Evolutionary conservation across 192 early-diverging fungal genomes (phyloP).

Genomic region (Spinellus fusiger): DNA sequence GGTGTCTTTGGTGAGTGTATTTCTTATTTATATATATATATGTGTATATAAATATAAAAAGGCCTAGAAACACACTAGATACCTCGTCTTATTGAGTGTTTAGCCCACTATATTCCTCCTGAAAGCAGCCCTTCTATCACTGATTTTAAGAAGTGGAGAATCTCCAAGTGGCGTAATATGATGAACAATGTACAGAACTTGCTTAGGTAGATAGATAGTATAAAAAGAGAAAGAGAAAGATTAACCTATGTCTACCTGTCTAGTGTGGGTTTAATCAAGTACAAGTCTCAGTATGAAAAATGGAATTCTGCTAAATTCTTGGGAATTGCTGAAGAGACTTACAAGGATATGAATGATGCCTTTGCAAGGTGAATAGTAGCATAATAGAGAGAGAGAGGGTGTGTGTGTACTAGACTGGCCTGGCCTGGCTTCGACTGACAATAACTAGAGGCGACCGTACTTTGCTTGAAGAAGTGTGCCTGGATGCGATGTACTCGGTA

Average conservation of each 20-base stretch:
- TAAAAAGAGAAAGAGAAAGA: not conserved
- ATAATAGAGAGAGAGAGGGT: not conserved
- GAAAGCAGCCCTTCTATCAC: slow-evolving; percentile 43
- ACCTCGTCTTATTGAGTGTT: not conserved
- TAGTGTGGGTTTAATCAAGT: slow-evolving; percentile 46
- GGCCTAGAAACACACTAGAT: not conserved
- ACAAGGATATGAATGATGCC: slow-evolving; percentile 62
- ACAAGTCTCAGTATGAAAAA: slow-evolving; percentile 45
- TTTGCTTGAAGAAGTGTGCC: slow-evolving; percentile 50
- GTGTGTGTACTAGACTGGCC: not conserved
- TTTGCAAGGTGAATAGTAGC: slow-evolving; percentile 39
- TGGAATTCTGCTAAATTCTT: slow-evolving; percentile 55
- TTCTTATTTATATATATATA: too few species aligned
- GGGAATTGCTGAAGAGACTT: slow-evolving; percentile 50
- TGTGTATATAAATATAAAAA: not conserved
- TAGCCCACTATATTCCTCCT: slow-evolving; percentile 48
- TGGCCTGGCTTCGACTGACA: not conserved
- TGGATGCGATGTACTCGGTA: slow-evolving; percentile 52
- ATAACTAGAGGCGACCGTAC: slow-evolving; percentile 46
- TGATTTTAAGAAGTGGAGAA: slow-evolving; percentile 44
- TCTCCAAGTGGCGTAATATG: slow-evolving; percentile 43
- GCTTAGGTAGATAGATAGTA: slow-evolving; percentile 21
- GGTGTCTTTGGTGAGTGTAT: slow-evolving; percentile 29
- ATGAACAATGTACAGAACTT: slow-evolving; percentile 40
- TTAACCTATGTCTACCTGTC: not conserved